These are phyloP conservation scores for Salvia miltiorrhiza DNA, from an alignment of 257 asterid species.

Conservation along the genomic window DNA sequence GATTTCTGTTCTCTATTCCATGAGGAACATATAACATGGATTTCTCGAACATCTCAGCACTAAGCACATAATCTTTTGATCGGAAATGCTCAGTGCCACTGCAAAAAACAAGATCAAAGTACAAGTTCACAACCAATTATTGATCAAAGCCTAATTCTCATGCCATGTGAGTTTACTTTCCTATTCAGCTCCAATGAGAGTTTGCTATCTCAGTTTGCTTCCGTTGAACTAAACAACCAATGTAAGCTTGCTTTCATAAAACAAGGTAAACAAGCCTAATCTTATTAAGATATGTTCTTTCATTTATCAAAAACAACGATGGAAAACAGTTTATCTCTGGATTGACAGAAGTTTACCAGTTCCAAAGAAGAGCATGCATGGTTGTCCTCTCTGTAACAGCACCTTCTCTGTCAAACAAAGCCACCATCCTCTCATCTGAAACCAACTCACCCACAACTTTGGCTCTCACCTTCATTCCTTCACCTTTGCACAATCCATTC, in stretches of 20 bases:
- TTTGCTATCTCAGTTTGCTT: too few relatives aligned
- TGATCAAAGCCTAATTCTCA: conserved; percentile 2
- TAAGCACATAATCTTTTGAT: conserved; percentile 65
- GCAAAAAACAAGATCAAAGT: conserved; percentile 23
- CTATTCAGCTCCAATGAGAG: too few relatives aligned
- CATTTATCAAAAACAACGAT: conserved; percentile 2
- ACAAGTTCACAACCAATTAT: conserved; percentile 5
- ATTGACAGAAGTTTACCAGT: conserved; percentile 56
- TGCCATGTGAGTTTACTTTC: neutral
- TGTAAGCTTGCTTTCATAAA: neutral
- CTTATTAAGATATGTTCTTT: neutral
- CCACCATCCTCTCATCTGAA: conserved; percentile 86
- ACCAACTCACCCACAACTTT: conserved; percentile 76
- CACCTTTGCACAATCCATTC: conserved; percentile 51
- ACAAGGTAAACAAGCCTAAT: neutral
- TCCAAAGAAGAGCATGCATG: conserved; percentile 98
- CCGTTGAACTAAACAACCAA: neutral
- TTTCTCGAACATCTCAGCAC: conserved; percentile 91
- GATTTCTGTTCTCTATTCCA: conserved; percentile 69
- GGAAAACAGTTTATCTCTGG: neutral
- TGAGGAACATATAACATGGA: conserved; percentile 79
- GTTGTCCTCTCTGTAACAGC: conserved; percentile 81
- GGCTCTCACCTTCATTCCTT: conserved; percentile 66
- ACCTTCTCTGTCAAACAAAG: conserved; percentile 64
- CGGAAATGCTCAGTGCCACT: conserved; percentile 89